Evolutionary conservation across 2,329 filamentous ascomycete species (phyloP).

Genomic region (Myrmaecium sp.): DNA sequence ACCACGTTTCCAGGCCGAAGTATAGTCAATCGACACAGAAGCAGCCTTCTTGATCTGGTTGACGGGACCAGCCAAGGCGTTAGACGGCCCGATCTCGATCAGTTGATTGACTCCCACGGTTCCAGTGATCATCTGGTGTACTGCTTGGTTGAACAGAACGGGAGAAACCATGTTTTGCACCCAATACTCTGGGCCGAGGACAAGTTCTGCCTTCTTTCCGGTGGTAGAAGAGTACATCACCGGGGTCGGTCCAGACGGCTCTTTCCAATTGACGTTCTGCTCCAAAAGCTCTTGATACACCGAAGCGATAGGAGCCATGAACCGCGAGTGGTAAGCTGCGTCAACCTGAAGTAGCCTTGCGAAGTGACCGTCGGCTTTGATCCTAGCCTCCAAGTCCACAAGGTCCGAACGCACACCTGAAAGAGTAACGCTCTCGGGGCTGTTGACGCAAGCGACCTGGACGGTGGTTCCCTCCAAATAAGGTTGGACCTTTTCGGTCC

Average conservation of each 20-base stretch:
- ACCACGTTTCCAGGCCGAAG: slow-evolving; percentile 3
- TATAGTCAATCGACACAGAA: slow-evolving; percentile 4
- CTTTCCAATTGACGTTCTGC: too few relatives aligned
- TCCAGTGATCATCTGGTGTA: not conserved
- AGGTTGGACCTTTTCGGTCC: slow-evolving; percentile 3
- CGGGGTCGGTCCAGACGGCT: too few relatives aligned
- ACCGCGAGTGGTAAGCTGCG: slow-evolving; percentile 7
- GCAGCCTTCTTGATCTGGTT: slow-evolving; percentile 5
- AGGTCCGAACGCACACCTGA: slow-evolving; percentile 1
- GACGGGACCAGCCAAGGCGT: slow-evolving; percentile 7
- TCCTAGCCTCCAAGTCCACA: not conserved
- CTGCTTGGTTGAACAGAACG: slow-evolving; percentile 7
- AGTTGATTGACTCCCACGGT: slow-evolving; percentile 3
- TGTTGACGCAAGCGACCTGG: slow-evolving; percentile 8
- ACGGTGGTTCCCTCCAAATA: slow-evolving; percentile 4
- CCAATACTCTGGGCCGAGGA: slow-evolving; percentile 2
- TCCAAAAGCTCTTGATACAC: slow-evolving; percentile 5
- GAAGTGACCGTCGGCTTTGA: slow-evolving; percentile 5
- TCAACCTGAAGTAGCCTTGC: slow-evolving; percentile 8
- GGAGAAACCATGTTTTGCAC: slow-evolving; percentile 4
- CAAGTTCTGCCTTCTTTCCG: not conserved
- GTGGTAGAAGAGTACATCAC: slow-evolving; percentile 4
- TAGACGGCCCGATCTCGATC: slow-evolving; percentile 9
- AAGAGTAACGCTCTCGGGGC: slow-evolving; percentile 3
- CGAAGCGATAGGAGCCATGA: slow-evolving; percentile 6